Percentiles rank a stretch among this genome's conserved stretches.
These are phyloP conservation scores for Kalmanozyma brasiliensis DNA, from an alignment of 1,284 basidiomycete genomes.

Conservation along the genomic window DNA sequence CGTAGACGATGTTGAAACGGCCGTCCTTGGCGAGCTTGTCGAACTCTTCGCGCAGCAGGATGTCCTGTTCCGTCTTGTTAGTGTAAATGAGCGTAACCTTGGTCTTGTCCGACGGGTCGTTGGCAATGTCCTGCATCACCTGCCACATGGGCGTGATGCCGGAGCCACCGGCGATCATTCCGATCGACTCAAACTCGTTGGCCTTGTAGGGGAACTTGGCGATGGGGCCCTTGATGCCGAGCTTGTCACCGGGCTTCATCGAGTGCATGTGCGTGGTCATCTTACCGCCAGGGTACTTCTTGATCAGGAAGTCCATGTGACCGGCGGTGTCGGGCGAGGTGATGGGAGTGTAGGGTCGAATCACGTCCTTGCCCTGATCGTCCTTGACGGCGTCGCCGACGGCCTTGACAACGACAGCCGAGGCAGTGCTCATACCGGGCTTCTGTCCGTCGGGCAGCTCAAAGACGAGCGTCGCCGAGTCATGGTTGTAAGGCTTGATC, in stretches of 20 bases:
- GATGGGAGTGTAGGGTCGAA: conserved; percentile 73
- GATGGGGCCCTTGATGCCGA: conserved; percentile 80
- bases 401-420: conserved; percentile 72
- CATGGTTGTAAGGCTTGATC: conserved; percentile 91
- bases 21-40: conserved; percentile 70
- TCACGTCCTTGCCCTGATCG: conserved; percentile 86
- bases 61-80: conserved; percentile 89
- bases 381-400: conserved; percentile 71
- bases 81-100: conserved; percentile 92
- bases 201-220: conserved; percentile 67
- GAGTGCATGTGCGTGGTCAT: conserved; percentile 69
- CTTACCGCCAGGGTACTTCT: conserved; percentile 71
- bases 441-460: conserved; percentile 83
- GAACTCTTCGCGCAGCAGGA: conserved; percentile 84
- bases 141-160: conserved; percentile 73
- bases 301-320: conserved; percentile 77
- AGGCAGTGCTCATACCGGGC: conserved; percentile 78
- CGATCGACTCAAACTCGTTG: conserved; percentile 75
- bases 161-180: conserved; percentile 88
- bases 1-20: conserved; percentile 83
- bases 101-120: conserved; percentile 83
- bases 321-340: conserved; percentile 57
- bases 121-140: conserved; percentile 67
- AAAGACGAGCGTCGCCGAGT: conserved; percentile 86
- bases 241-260: conserved; percentile 81